Percentiles rank a stretch among this genome's conserved stretches.
Conservation (phyloP, 805 yeast species). For the Candida gorgasii region DNA sequence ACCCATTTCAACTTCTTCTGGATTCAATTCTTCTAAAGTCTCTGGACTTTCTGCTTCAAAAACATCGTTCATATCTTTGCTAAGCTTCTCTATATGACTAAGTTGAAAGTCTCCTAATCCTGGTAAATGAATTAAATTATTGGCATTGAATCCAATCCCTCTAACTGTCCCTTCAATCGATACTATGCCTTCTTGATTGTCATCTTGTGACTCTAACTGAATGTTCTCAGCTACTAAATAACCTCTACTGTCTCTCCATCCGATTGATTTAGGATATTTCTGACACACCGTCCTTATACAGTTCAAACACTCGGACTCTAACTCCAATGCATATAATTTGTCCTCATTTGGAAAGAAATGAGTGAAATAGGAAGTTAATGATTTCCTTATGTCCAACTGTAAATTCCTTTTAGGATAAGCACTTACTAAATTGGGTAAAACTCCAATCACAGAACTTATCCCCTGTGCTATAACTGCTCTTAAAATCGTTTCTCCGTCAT, state of each 20-base stretch:
- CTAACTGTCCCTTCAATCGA: conserved; percentile 82
- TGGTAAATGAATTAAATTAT: conserved; percentile 81
- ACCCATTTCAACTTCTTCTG: conserved; percentile 45
- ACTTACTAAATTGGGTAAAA: conserved; percentile 68
- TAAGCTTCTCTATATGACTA: conserved; percentile 58
- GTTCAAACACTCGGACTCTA: conserved; percentile 65
- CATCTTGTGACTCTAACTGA: conserved; percentile 30
- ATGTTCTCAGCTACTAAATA: conserved; percentile 76
- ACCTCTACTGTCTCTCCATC: conserved; percentile 94
- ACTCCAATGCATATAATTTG: conserved; percentile 70
- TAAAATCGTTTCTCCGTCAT: conserved; percentile 83
- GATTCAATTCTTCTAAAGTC: conserved; percentile 58
- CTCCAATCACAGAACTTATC: conserved; percentile 77
- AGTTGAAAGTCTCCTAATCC: conserved; percentile 89
- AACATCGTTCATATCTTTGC: conserved; percentile 24
- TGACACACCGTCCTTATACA: conserved; percentile 79
- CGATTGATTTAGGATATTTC: conserved; percentile 77
- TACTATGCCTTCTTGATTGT: conserved; percentile 22
- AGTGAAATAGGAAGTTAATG: conserved; percentile 40
- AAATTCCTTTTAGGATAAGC: conserved; percentile 73
- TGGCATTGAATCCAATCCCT: conserved; percentile 79
- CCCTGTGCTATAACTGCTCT: conserved; percentile 93
- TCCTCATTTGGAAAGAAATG: conserved; percentile 67
- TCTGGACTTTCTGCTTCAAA: conserved; percentile 49
- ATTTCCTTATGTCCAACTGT: conserved; percentile 60